These are phyloP conservation scores for Lizanozyma gosingica DNA, from an alignment of 1,139 yeast genomes.

Conservation along the genomic window DNA sequence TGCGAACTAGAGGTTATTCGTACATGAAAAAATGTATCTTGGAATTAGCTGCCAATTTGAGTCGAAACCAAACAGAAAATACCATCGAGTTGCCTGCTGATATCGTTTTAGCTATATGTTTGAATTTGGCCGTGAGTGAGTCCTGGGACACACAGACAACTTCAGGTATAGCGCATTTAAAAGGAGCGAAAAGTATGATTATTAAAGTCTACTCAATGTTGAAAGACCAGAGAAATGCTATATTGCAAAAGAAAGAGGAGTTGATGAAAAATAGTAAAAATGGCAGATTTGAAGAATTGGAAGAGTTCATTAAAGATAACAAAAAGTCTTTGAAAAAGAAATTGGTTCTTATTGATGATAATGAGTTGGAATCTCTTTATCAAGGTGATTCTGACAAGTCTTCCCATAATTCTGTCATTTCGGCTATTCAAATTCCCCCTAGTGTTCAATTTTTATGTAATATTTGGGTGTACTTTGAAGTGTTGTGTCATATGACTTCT, in stretches of 20 bases:
- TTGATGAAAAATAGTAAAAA: slow-evolving; percentile 9
- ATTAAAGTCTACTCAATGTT: slow-evolving; percentile 32
- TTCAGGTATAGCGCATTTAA: slow-evolving; percentile 59
- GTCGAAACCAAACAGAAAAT: slow-evolving; percentile 12
- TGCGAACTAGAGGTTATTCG: slow-evolving; percentile 41
- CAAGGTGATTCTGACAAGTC: slow-evolving; percentile 4
- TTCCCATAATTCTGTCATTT: slow-evolving; percentile 2
- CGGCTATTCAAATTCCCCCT: slow-evolving; percentile 20
- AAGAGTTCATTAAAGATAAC: neutral
- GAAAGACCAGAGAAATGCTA: slow-evolving; percentile 14
- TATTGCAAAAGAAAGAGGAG: slow-evolving; percentile 1
- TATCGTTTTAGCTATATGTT: slow-evolving; percentile 55
- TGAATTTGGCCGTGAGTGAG: slow-evolving; percentile 56
- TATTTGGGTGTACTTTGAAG: slow-evolving; percentile 60
- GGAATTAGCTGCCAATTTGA: slow-evolving; percentile 50
- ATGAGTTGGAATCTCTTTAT: slow-evolving; percentile 6
- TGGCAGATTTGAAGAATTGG: slow-evolving; percentile 1
- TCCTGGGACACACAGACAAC: slow-evolving; percentile 61
- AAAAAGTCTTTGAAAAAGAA: neutral
- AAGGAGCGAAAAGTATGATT: slow-evolving; percentile 59
- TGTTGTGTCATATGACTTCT: slow-evolving; percentile 55
- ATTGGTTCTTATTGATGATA: slow-evolving; percentile 5
- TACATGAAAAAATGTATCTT: slow-evolving; percentile 55
- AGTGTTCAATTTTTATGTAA: slow-evolving; percentile 49
- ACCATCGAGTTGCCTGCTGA: slow-evolving; percentile 46